Evolutionary conservation across 306 rosid species (phyloP), one percentile per base, ranked within the genome.

Genomic region (Trifolium subterraneum): DNA sequence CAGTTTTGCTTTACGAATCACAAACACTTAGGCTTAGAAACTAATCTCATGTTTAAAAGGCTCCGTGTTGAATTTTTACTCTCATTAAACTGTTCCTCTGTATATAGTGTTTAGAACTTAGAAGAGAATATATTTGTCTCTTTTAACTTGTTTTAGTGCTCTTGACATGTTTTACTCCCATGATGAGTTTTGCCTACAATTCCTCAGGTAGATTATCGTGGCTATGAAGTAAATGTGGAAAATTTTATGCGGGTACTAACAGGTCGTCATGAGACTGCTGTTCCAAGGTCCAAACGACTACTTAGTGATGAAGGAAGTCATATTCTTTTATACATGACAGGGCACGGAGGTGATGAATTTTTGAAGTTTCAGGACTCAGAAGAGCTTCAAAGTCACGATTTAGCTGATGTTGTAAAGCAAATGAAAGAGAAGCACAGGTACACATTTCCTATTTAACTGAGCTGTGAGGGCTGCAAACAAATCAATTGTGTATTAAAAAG

Each of bases 251-350:
- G 97, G 59, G 97, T 94, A 29, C 81, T 94, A 59, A 88, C 96
- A 3, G 98, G 97, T 51, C 97, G 95, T 54, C 98, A 91, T 79
- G 96, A 88, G 80, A 82, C 52, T 77, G 89, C 97, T 50, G 95
- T 94, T 84, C 98, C 98, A 14, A 88, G 98, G 86, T 94, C 98
- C 33, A 91, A 94, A 82, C 97, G 96, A 58, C 90, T 91, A 51
- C 83, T 94, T 62, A 94, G 98, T 82, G 97, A 94, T 83, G 97
- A 94, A 86, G 98, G 98, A 80, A 94, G 98, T 82, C 98, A 94
- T 85, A 88, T 94, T 78, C 92, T 91, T 68, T 78, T 94, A 64
- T 94, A 94, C 73, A 94, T 94, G 98, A 94, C 98, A 0, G 98
- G 98, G 63, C 98, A 94, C 67, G 98, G 98, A 15, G 98, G 98